Conservation (phyloP, 139 green algal species). For the Chlamydomonas sphaeroides region DNA sequence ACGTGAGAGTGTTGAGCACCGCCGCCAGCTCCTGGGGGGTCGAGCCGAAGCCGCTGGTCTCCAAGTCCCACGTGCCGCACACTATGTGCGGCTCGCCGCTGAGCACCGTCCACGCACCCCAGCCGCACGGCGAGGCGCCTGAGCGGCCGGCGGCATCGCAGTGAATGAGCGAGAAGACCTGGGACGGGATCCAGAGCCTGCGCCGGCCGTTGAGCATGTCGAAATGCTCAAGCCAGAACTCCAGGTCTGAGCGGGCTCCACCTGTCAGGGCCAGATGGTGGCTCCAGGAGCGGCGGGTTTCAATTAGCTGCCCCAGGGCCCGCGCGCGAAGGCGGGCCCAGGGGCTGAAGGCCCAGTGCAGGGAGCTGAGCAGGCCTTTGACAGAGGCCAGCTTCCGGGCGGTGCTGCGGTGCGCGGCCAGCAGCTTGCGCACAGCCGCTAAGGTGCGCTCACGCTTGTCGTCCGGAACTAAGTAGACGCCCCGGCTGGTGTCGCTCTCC, state of each 20-base stretch:
- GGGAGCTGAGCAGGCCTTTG: background rate
- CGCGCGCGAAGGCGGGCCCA: background rate
- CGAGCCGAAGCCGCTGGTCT: background rate
- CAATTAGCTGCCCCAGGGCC: background rate
- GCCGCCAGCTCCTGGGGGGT: slow-evolving; percentile 21
- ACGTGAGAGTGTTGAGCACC: background rate
- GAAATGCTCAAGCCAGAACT: slow-evolving; percentile 10
- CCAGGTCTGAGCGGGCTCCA: background rate
- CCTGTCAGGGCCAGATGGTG: background rate
- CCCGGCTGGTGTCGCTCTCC: background rate
- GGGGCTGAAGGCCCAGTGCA: slow-evolving; percentile 12
- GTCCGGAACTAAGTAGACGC: background rate
- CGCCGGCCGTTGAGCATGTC: slow-evolving; percentile 19
- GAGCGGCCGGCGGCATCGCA: slow-evolving; percentile 27
- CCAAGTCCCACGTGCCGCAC: background rate
- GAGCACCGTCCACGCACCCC: slow-evolving; percentile 26
- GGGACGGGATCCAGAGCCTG: background rate
- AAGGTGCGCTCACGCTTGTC: background rate
- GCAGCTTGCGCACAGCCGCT: background rate
- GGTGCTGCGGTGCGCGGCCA: background rate
- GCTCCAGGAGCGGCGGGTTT: background rate
- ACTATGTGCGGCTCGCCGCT: background rate
- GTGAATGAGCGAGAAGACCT: slow-evolving; percentile 6
- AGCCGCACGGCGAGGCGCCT: background rate
- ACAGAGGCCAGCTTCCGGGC: background rate